Base-by-base conservation (phyloP, 768 basidiomycete species). In the Lyophyllum shimeji region DNA sequence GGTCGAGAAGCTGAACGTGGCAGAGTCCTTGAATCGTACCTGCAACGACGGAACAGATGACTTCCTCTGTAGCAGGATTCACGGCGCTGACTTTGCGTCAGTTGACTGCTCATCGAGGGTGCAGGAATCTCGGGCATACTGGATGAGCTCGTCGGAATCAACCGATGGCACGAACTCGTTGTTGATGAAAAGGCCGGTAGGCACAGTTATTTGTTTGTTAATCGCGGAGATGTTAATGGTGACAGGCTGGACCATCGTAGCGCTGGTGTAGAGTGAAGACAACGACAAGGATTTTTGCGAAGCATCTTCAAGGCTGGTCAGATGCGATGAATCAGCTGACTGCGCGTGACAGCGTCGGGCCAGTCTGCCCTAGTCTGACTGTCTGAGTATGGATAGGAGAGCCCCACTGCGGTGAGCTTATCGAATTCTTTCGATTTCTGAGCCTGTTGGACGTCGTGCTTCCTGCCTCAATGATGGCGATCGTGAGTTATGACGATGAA, bases 111-210 rank as follows among this genome's bases (percentile, higher is more conserved):
- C 64, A 65, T 67, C 60, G 49, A 53, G 45, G 48, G 13, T 51
- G 39, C 20, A 46, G 34, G 40, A 49, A 31, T 23, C 40, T 58
- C 24, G 50, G 50, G 48, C 84, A 61, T 62, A 90, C 89, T 81
- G 67, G 66, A 93, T 83, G 43, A 77, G 68, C 53, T 89, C 87
- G 13, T 74, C 65, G 29, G 84, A 87, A 63, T 90, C 87, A 23
- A 80, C 77, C 6, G 89, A 90, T n/a, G 84, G 69, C 25, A 91
- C 87, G 64, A 93, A 95, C 66, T 93, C 82, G 68, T 92, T 93
- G 77, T 95, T 86, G 73, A 98, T 95, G 76, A 92, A 98, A 23
- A 96, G 79, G 17, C 93, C 93, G 7, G 90, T 92, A 9, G 87
- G 86, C 34, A 95, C 78, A 33, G 75, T 74, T 48, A 92, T 75